These are phyloP conservation scores for Populus davidiana DNA, from an alignment of 345 rosid genomes.

Conservation along the genomic window DNA sequence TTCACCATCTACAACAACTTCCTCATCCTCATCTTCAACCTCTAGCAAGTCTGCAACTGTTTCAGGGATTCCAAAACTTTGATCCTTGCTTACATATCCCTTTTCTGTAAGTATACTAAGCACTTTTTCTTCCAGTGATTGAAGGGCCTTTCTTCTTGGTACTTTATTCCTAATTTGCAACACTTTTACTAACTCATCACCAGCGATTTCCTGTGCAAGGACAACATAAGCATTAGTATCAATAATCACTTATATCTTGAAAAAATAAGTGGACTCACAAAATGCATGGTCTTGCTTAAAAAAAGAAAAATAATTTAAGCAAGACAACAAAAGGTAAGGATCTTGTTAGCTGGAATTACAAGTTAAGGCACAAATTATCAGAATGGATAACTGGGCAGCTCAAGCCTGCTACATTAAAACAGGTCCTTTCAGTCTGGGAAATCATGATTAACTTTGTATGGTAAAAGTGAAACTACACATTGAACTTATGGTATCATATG, in stretches of 20 bases:
- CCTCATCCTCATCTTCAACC: conserved; percentile 97
- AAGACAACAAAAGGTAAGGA: background rate
- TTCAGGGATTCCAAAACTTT: conserved; percentile 49
- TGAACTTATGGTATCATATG: background rate
- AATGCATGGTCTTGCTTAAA: background rate
- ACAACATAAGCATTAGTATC: conserved; percentile 6
- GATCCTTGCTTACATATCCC: conserved; percentile 74
- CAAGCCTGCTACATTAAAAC: background rate
- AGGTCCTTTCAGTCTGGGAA: conserved; percentile 3
- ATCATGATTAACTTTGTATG: background rate
- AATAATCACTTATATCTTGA: background rate
- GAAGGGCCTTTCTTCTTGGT: conserved; percentile 85
- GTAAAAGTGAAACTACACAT: background rate
- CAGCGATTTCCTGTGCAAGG: conserved; percentile 70
- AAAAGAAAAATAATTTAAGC: background rate
- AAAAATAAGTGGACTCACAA: background rate
- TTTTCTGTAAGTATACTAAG: conserved; percentile 72
- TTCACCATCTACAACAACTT: conserved; percentile 94
- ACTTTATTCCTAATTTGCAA: conserved; percentile 79
- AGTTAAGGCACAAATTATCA: background rate
- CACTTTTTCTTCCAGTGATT: conserved; percentile 77
- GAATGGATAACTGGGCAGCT: background rate
- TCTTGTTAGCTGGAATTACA: background rate
- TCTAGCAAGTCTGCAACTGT: conserved; percentile 62
- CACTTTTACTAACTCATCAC: conserved; percentile 64